Percentiles rank a stretch among this genome's conserved stretches.
Conservation (phyloP, 441 rosid genomes). For the Manihot esculenta region DNA sequence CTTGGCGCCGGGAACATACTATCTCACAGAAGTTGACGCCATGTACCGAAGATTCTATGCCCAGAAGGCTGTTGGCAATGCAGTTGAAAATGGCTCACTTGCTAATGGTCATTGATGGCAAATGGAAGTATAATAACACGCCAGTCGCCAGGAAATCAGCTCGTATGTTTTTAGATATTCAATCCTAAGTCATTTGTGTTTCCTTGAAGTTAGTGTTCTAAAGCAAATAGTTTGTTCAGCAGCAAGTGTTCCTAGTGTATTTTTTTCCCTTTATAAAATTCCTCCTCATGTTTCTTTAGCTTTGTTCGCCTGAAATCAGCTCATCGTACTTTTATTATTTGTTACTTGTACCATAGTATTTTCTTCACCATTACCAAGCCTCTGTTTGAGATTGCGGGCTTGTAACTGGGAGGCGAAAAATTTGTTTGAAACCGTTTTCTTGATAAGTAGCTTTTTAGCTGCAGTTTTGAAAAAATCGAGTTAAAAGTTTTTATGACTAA, state of each 20-base stretch:
- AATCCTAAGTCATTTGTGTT: conserved; percentile 13
- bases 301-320: background rate
- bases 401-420: too few species aligned
- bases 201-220: conserved; percentile 16
- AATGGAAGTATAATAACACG: background rate
- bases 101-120: conserved; percentile 66
- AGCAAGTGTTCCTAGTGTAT: conserved; percentile 1
- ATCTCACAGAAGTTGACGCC: conserved; percentile 85
- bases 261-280: conserved; percentile 24
- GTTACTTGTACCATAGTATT: background rate
- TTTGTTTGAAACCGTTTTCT: too few species aligned
- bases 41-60: conserved; percentile 89
- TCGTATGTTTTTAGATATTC: conserved; percentile 1
- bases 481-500: too few species aligned
- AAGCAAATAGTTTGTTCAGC: conserved; percentile 21
- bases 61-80: conserved; percentile 42
- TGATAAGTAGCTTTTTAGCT: too few species aligned
- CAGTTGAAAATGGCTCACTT: conserved; percentile 45
- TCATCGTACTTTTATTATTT: background rate
- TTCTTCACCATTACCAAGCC: too few species aligned
- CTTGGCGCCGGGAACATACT: conserved; percentile 82
- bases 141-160: background rate
- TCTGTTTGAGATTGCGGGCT: too few species aligned
- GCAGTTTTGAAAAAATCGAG: too few species aligned
- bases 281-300: background rate